These are phyloP conservation scores for Saposhnikovia divaricata DNA, from an alignment of 129 eudicot species.

Conservation along the genomic window DNA sequence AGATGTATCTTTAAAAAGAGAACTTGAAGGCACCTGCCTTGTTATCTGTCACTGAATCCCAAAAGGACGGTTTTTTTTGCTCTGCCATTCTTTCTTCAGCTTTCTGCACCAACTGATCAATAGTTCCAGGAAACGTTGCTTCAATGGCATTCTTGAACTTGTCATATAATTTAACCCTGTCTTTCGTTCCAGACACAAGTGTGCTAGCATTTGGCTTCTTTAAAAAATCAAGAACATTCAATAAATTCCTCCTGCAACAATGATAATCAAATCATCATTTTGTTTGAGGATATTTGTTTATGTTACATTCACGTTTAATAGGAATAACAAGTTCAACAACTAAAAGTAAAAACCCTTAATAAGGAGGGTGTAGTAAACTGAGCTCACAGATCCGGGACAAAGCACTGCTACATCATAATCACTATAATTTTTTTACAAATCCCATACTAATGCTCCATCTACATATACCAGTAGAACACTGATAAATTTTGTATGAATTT, in stretches of 20 bases:
- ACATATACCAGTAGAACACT: background rate
- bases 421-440: background rate
- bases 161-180: slow-evolving; percentile 73
- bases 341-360: background rate
- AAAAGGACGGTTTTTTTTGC: slow-evolving; percentile 61
- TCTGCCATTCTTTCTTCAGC: slow-evolving; percentile 52
- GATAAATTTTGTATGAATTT: background rate
- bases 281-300: background rate
- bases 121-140: slow-evolving; percentile 59
- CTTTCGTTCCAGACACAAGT: slow-evolving; percentile 89
- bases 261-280: slow-evolving; percentile 1
- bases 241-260: slow-evolving; percentile 73
- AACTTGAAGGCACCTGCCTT: slow-evolving; percentile 78
- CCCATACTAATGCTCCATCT: background rate
- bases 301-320: background rate
- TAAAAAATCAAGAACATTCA: slow-evolving; percentile 76
- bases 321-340: background rate
- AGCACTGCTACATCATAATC: background rate
- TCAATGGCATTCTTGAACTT: slow-evolving; percentile 81
- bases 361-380: background rate
- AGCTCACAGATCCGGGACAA: background rate
- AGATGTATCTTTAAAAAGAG: slow-evolving; percentile 43
- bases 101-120: slow-evolving; percentile 38
- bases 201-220: slow-evolving; percentile 77
- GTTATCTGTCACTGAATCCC: slow-evolving; percentile 78